Percentiles rank a stretch among this genome's conserved stretches.
Conservation (phyloP, 2,329 filamentous ascomycete genomes). For the Phaeoacremonium minimum region DNA sequence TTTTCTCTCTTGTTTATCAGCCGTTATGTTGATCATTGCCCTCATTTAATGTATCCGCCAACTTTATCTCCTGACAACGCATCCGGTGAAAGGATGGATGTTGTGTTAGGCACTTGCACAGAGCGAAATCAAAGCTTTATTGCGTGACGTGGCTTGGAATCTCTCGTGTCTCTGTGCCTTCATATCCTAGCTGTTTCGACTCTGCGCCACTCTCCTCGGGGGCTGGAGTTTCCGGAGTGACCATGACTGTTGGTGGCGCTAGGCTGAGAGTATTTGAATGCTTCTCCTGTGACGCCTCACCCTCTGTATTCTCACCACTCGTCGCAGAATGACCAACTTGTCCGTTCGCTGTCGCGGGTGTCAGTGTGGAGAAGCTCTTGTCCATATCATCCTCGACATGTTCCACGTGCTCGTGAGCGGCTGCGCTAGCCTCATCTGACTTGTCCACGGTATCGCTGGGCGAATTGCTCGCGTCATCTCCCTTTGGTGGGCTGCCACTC, state of each 20-base stretch:
- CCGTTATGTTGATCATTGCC: too few relatives aligned
- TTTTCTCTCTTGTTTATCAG: too few relatives aligned
- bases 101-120: too few relatives aligned
- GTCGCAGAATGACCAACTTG: slow-evolving; percentile 7
- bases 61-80: too few relatives aligned
- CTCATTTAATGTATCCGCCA: too few relatives aligned
- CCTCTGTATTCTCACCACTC: slow-evolving; percentile 9
- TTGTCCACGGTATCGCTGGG: slow-evolving; percentile 14
- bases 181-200: slow-evolving; percentile 38
- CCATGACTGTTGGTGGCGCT: slow-evolving; percentile 35
- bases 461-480: slow-evolving; percentile 3
- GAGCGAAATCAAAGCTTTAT: slow-evolving; percentile 14
- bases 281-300: slow-evolving; percentile 22
- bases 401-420: slow-evolving; percentile 33
- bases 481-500: slow-evolving; percentile 8
- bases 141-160: slow-evolving; percentile 26
- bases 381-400: slow-evolving; percentile 15
- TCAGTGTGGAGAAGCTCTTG: slow-evolving; percentile 10
- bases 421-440: slow-evolving; percentile 31
- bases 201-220: slow-evolving; percentile 26
- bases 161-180: slow-evolving; percentile 26
- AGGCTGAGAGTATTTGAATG: slow-evolving; percentile 13
- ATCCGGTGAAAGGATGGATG: too few relatives aligned
- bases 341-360: slow-evolving; percentile 3
- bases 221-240: slow-evolving; percentile 47